Percentiles rank a stretch among this genome's conserved stretches.
phyloP scores from a whole-genome alignment of 164 flowering plant species.

The Hamamelis virginiana region DNA sequence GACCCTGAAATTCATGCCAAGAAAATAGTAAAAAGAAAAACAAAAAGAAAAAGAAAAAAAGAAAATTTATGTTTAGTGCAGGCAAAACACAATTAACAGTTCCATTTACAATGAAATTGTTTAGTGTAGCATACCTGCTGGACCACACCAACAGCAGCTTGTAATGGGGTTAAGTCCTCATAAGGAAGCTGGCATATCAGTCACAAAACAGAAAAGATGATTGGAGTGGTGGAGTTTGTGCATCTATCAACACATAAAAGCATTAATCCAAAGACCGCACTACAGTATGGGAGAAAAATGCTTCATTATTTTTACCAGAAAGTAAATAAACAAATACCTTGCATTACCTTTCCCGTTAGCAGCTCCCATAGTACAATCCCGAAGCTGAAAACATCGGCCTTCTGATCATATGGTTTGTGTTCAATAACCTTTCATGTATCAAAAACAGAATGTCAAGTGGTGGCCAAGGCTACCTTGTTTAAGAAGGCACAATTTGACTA shows the following conservation, averaged over 20 bases:
- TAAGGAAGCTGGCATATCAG: constrained; percentile 45
- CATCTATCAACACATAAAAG: neutral
- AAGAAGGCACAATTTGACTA: too few relatives aligned
- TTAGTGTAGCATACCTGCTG: constrained; percentile 38
- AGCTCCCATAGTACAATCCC: constrained; percentile 62
- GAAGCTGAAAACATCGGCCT: constrained; percentile 67
- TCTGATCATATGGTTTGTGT: constrained; percentile 69
- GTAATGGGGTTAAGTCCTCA: constrained; percentile 54
- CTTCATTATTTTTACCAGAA: too few relatives aligned
- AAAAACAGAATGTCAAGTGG: constrained; percentile 10
- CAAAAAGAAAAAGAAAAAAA: neutral
- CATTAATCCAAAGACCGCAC: neutral
- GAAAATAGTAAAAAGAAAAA: neutral
- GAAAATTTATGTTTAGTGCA: too few relatives aligned
- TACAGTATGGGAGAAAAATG: too few relatives aligned
- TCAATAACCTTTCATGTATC: constrained; percentile 50
- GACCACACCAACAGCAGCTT: constrained; percentile 67
- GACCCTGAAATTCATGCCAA: constrained; percentile 32
- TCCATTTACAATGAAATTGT: neutral
- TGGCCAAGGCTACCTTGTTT: too few relatives aligned
- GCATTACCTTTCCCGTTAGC: constrained; percentile 60
- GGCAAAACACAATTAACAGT: too few relatives aligned
- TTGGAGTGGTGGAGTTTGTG: neutral
- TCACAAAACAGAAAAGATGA: constrained; percentile 4
- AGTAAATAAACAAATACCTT: too few relatives aligned